Percentiles rank a stretch among this genome's conserved stretches.
These are phyloP conservation scores for Cajanus cajan DNA, from an alignment of 306 rosid genomes.

Conservation along the genomic window DNA sequence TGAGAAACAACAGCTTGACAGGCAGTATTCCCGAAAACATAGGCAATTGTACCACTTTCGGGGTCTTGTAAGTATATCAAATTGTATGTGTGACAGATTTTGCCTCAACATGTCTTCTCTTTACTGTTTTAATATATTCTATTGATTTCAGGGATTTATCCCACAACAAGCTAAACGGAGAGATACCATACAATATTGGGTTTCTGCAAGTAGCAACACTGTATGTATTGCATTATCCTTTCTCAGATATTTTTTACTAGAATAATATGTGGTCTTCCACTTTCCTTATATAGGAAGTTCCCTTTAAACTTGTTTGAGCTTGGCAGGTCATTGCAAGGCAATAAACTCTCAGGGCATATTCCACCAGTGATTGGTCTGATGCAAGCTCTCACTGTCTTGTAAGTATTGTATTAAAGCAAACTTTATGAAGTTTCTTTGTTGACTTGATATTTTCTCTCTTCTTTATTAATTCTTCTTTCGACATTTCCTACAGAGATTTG, in stretches of 20 bases:
- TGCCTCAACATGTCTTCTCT: neutral
- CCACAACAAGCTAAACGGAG: slow-evolving; percentile 68
- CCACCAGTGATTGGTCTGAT: slow-evolving; percentile 83
- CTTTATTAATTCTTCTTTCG: neutral
- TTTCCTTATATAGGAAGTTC: neutral
- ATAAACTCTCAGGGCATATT: slow-evolving; percentile 63
- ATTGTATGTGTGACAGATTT: neutral
- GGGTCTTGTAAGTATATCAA: neutral
- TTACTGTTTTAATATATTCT: neutral
- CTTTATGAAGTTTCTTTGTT: neutral
- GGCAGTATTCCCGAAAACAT: slow-evolving; percentile 73
- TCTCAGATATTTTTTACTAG: neutral
- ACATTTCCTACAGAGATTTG: slow-evolving; percentile 54
- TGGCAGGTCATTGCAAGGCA: slow-evolving; percentile 75
- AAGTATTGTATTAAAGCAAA: slow-evolving; percentile 39
- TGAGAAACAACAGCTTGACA: slow-evolving; percentile 79
- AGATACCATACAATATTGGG: slow-evolving; percentile 84
- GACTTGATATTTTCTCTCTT: neutral
- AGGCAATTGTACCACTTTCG: slow-evolving; percentile 66
- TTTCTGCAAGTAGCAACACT: slow-evolving; percentile 83
- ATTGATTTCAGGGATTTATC: slow-evolving; percentile 68
- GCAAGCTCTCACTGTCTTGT: slow-evolving; percentile 92
- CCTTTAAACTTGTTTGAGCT: slow-evolving; percentile 5
- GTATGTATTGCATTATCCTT: slow-evolving; percentile 39
- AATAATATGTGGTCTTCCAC: neutral